Conservation (phyloP, 1,284 basidiomycete species). For the Rhodofomes roseus region DNA sequence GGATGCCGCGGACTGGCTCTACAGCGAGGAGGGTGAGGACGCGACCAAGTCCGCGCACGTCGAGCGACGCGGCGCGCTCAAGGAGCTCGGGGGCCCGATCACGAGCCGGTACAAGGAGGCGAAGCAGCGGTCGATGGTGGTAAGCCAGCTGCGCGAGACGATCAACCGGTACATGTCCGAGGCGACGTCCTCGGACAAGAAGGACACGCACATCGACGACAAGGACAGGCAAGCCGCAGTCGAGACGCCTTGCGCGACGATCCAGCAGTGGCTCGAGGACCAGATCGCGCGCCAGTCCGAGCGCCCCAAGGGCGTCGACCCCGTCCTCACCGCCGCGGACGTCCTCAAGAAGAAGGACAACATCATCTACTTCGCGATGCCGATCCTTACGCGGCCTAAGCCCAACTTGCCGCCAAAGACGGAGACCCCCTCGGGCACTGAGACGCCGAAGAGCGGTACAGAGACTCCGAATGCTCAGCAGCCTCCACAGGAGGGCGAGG, state of each 20-base stretch:
- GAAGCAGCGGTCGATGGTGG: conserved; percentile 74
- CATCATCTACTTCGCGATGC: conserved; percentile 78
- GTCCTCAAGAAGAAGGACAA: conserved; percentile 88
- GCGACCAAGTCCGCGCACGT: conserved; percentile 86
- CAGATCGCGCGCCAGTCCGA: conserved; percentile 82
- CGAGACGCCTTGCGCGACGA: conserved; percentile 76
- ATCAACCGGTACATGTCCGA: conserved; percentile 81
- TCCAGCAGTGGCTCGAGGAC: conserved; percentile 94
- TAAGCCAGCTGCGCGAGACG: conserved; percentile 76
- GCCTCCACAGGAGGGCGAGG: conserved; percentile 35
- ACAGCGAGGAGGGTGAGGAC: conserved; percentile 93
- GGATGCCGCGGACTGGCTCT: conserved; percentile 92
- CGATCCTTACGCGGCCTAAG: conserved; percentile 86
- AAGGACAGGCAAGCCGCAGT: conserved; percentile 83
- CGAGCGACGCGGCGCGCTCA: conserved; percentile 66
- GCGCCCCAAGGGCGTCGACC: conserved; percentile 82
- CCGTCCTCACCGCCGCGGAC: conserved; percentile 76
- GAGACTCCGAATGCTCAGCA: conserved; percentile 54
- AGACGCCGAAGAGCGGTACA: conserved; percentile 61
- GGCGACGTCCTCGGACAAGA: conserved; percentile 80
- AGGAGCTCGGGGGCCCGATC: conserved; percentile 81
- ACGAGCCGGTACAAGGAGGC: conserved; percentile 75
- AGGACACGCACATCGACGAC: conserved; percentile 82
- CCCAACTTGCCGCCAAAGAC: conserved; percentile 73
- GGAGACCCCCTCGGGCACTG: conserved; percentile 46